Evolutionary conservation across 1,139 yeast genomes (phyloP), one percentile per base, ranked within the genome.

Genomic region (Geotrichum siamense): DNA sequence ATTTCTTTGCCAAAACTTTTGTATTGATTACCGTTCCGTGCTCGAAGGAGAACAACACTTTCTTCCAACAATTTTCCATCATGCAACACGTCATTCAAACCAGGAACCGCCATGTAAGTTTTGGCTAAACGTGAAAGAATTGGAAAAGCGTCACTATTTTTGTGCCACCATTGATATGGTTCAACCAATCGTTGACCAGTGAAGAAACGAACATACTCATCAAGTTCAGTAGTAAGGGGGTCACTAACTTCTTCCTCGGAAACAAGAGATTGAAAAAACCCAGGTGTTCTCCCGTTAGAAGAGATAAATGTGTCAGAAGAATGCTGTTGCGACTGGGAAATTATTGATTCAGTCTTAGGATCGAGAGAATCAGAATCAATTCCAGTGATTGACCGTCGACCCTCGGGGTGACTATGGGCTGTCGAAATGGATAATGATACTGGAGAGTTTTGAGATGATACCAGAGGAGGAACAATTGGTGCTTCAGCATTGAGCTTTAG

Each of bases 11-110:
- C 49, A 16, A 41, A 38, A 25, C 45, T 36, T 37, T 40, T 39
- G 34, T 37, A 38, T 30, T 44, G 44, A 21, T 44, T 33, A 19
- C 46, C 46, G 17, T 35, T 39, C 21, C 43, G 27, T n/a, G 42
- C 41, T 35, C 43, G 21, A 13, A 41, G 44, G 29, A 43, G 21
- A 20, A 47, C 44, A n/a, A 44, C 49, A 23, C 47, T 40, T 20
- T 44, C 49, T 38, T 47, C 49, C 39, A 39, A 35, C 23, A 47
- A 37, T 38, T 43, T 41, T 34, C 46, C 47, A 21, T 47, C 46
- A 33, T 47, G 49, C 20, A 47, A 37, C 17, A 47, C 49, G 15
- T 44, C 46, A 41, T 47, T 47, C 49, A 47, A 47, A 8, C 49
- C 49, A 9, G 49, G 43, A 16, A 47, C 44, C 22, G 49, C 49